phyloP scores from a whole-genome alignment of 2,329 filamentous ascomycete genomes.

The Fusarium equiseti region DNA sequence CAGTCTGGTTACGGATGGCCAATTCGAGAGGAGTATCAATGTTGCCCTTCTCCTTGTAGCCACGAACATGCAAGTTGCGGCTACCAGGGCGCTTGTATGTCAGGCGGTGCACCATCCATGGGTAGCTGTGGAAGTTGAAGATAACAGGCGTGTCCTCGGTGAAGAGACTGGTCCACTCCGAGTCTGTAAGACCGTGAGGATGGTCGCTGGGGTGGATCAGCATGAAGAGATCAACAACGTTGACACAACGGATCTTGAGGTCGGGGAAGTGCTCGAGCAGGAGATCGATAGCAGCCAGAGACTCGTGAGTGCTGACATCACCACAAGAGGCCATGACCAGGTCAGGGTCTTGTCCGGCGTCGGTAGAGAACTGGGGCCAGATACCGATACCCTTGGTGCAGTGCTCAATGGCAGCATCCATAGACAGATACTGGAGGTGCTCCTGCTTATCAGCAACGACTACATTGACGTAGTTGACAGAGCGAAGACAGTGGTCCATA shows the following conservation, averaged over 20 bases:
- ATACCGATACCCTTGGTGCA: conserved; percentile 84
- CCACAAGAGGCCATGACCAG: conserved; percentile 82
- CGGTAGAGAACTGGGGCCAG: conserved; percentile 82
- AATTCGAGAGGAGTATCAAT: conserved; percentile 85
- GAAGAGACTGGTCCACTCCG: conserved; percentile 77
- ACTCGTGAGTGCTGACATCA: conserved; percentile 79
- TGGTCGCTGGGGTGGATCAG: conserved; percentile 77
- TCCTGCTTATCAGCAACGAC: conserved; percentile 84
- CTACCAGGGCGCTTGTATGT: conserved; percentile 80
- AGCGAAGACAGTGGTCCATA: conserved; percentile 80
- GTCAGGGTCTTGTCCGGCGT: conserved; percentile 75
- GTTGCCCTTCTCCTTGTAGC: conserved; percentile 86
- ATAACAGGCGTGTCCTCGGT: conserved; percentile 78
- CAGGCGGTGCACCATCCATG: conserved; percentile 81
- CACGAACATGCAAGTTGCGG: conserved; percentile 77
- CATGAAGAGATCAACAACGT: conserved; percentile 85
- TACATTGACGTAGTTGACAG: conserved; percentile 83
- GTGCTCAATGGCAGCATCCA: conserved; percentile 79
- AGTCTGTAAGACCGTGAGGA: conserved; percentile 76
- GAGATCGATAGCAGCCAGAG: conserved; percentile 79
- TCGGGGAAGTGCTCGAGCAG: conserved; percentile 78
- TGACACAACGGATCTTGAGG: conserved; percentile 82
- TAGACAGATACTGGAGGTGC: conserved; percentile 79
- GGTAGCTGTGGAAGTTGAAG: conserved; percentile 89
- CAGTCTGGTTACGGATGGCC: conserved; percentile 81